Conservation (phyloP, 495 filamentous ascomycete genomes). For the Niebla homalea region DNA sequence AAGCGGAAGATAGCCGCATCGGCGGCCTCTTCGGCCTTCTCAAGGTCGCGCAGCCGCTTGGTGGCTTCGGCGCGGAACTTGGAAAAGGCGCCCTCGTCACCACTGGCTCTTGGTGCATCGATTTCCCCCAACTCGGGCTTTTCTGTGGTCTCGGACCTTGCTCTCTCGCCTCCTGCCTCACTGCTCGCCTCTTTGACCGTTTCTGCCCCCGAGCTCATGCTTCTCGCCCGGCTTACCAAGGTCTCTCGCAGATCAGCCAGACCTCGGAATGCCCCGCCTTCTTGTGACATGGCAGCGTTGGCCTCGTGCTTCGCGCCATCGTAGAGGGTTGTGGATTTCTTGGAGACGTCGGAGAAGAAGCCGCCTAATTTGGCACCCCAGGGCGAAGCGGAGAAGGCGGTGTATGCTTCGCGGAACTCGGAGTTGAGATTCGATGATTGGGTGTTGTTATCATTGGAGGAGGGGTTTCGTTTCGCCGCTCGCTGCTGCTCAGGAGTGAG, state of each 20-base stretch:
- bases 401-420: slow-evolving; percentile 91
- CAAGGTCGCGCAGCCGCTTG: slow-evolving; percentile 77
- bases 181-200: slow-evolving; percentile 2
- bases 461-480: not conserved
- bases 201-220: slow-evolving; percentile 45
- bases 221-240: slow-evolving; percentile 57
- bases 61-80: slow-evolving; percentile 70
- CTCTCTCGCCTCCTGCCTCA: not conserved
- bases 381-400: slow-evolving; percentile 74
- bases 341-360: slow-evolving; percentile 78
- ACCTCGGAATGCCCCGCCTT: slow-evolving; percentile 73
- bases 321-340: slow-evolving; percentile 79
- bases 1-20: slow-evolving; percentile 93
- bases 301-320: slow-evolving; percentile 73
- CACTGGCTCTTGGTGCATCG: slow-evolving; percentile 35
- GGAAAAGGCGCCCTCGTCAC: slow-evolving; percentile 64
- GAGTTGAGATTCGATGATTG: slow-evolving; percentile 53
- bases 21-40: slow-evolving; percentile 91
- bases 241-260: slow-evolving; percentile 56
- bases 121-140: slow-evolving; percentile 17
- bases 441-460: not conserved
- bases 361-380: slow-evolving; percentile 85
- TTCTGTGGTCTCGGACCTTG: slow-evolving; percentile 11
- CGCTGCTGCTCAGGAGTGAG: slow-evolving; percentile 41
- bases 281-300: slow-evolving; percentile 37